phyloP scores from a whole-genome alignment of 495 filamentous ascomycete species.

The Durotheca rogersii region DNA sequence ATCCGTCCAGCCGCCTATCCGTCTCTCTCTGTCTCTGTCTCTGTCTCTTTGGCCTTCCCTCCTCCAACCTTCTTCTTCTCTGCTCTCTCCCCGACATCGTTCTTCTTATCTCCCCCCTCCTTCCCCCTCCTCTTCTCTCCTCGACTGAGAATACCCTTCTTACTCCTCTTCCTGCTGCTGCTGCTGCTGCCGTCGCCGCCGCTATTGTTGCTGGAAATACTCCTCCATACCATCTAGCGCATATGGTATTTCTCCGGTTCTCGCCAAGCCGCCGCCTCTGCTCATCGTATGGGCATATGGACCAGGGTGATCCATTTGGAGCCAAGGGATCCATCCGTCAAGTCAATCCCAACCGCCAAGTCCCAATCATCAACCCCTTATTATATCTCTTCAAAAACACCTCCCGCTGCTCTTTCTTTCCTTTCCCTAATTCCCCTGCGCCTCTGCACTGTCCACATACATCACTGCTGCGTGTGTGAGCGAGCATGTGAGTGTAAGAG shows the following conservation, averaged over 20 bases:
- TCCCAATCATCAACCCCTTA: constrained; percentile 22
- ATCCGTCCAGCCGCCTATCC: too few relatives aligned
- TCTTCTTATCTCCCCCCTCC: too few relatives aligned
- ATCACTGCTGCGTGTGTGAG: neutral
- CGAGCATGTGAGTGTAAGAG: constrained; percentile 17
- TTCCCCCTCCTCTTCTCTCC: too few relatives aligned
- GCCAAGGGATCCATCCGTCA: constrained; percentile 4
- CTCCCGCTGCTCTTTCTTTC: constrained; percentile 13
- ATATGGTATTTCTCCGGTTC: constrained; percentile 9
- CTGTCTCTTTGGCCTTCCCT: too few relatives aligned
- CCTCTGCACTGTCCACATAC: constrained; percentile 1
- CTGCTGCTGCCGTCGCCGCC: too few relatives aligned
- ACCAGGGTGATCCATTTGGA: constrained; percentile 18
- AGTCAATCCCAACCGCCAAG: constrained; percentile 27
- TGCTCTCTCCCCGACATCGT: too few relatives aligned
- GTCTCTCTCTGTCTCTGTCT: too few relatives aligned
- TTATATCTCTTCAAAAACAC: constrained; percentile 21
- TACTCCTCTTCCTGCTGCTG: too few relatives aligned
- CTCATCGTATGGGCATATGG: constrained; percentile 17
- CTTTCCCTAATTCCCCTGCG: constrained; percentile 10
- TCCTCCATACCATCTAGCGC: too few relatives aligned
- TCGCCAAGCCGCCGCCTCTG: constrained; percentile 29
- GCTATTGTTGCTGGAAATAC: too few relatives aligned
- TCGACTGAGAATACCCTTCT: too few relatives aligned
- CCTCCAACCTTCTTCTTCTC: too few relatives aligned